phyloP scores from a whole-genome alignment of 2,329 filamentous ascomycete genomes.

The Penicillium sp. region DNA sequence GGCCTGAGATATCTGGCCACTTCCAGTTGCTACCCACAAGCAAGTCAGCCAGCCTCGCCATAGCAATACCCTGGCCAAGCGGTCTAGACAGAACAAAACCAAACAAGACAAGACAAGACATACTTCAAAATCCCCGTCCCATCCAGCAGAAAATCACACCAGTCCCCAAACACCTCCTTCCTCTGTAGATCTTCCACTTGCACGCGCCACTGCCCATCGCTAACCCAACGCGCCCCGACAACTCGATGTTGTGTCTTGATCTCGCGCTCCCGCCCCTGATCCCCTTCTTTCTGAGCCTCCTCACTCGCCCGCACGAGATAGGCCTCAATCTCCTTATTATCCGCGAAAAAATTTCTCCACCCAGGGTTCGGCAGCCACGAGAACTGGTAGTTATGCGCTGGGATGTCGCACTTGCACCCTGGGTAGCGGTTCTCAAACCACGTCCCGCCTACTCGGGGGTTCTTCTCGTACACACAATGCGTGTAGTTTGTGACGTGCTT shows the following conservation, averaged over 20 bases:
- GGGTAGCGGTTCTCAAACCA: slow-evolving; percentile 17
- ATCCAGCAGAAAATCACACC: slow-evolving; percentile 32
- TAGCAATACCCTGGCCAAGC: neutral
- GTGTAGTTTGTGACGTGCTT: neutral
- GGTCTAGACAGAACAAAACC: no score
- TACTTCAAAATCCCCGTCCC: slow-evolving; percentile 31
- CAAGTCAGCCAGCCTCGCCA: neutral
- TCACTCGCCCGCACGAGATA: slow-evolving; percentile 48
- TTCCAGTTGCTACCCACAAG: slow-evolving; percentile 26
- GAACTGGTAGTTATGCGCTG: slow-evolving; percentile 41
- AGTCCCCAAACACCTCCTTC: slow-evolving; percentile 15
- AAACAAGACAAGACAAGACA: neutral
- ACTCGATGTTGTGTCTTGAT: slow-evolving; percentile 44
- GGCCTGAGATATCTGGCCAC: slow-evolving; percentile 25
- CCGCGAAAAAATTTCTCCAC: slow-evolving; percentile 49
- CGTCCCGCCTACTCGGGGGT: neutral
- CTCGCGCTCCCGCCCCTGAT: slow-evolving; percentile 33
- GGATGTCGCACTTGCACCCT: slow-evolving; percentile 41
- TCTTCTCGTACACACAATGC: neutral
- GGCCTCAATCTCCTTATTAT: slow-evolving; percentile 47
- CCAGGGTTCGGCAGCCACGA: slow-evolving; percentile 50
- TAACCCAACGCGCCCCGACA: slow-evolving; percentile 43
- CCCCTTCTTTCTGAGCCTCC: slow-evolving; percentile 12
- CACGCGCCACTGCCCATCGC: slow-evolving; percentile 23
- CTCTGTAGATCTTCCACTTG: slow-evolving; percentile 15